phyloP scores from a whole-genome alignment of 306 rosid species.

The Gillenia trifoliata region DNA sequence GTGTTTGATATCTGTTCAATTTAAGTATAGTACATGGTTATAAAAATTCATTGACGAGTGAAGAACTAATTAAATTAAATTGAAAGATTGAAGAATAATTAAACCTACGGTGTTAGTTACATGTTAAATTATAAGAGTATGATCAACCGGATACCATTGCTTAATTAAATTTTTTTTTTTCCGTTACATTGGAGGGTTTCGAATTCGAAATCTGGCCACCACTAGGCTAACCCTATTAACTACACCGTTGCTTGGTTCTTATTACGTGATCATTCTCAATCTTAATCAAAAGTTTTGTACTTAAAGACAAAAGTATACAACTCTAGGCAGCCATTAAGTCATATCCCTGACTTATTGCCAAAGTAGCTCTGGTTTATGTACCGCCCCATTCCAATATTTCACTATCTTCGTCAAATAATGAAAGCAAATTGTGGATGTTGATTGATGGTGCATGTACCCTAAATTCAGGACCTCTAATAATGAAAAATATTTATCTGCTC shows the following conservation, averaged over 20 bases:
- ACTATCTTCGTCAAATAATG: background rate
- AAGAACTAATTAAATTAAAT: too few relatives aligned
- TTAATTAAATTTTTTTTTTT: too few relatives aligned
- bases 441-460: background rate
- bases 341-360: background rate
- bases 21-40: background rate
- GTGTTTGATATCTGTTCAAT: constrained; percentile 34
- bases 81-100: background rate
- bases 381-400: background rate
- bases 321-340: background rate
- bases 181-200: too few relatives aligned
- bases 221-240: background rate
- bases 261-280: background rate
- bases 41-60: background rate
- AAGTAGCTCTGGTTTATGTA: background rate
- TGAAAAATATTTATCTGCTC: background rate
- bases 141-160: background rate
- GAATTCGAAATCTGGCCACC: background rate
- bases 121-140: too few relatives aligned
- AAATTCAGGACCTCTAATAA: background rate
- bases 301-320: background rate
- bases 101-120: background rate
- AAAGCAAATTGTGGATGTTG: background rate
- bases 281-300: background rate
- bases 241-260: background rate